phyloP scores from a whole-genome alignment of 148 eudicot genomes.

The Dianthus caryophyllus region DNA sequence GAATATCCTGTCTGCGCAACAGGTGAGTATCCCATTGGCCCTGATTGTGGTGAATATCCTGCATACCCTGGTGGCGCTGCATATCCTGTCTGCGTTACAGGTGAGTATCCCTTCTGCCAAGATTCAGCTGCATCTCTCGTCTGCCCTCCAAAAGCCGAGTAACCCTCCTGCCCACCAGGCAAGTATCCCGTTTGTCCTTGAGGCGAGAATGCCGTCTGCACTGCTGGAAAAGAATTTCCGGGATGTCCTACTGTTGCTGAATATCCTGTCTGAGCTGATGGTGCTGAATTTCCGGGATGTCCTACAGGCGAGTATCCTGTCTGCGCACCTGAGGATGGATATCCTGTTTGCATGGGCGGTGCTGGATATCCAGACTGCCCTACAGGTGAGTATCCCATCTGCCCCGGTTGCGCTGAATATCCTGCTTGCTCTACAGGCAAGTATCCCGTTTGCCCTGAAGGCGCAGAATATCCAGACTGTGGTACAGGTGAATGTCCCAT shows the following conservation, averaged over 20 bases:
- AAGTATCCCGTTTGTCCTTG: too few species aligned
- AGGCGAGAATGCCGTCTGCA: not conserved
- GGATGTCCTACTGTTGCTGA: not conserved
- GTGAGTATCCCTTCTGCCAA: too few species aligned
- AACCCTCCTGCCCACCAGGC: not conserved
- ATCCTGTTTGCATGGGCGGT: not conserved
- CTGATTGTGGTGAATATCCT: too few species aligned
- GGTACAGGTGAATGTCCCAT: not conserved
- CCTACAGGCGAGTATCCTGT: not conserved
- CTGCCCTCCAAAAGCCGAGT: not conserved
- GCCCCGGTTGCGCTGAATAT: not conserved
- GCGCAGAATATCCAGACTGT: not conserved
- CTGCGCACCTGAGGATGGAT: not conserved
- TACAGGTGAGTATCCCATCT: not conserved
- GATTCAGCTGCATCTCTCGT: too few species aligned
- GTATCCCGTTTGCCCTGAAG: not conserved
- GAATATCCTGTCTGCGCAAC: too few species aligned
- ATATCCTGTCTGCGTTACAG: too few species aligned
- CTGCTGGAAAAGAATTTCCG: constrained; percentile 5
- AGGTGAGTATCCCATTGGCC: not conserved
- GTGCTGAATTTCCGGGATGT: too few species aligned
- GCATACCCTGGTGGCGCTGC: not conserved
- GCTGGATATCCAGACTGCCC: not conserved
- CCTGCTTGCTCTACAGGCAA: not conserved
- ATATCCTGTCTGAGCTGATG: too few species aligned